phyloP scores from a whole-genome alignment of 371 early-diverging fungal species.

The Ecytonucleospora hepatopenaei region DNA sequence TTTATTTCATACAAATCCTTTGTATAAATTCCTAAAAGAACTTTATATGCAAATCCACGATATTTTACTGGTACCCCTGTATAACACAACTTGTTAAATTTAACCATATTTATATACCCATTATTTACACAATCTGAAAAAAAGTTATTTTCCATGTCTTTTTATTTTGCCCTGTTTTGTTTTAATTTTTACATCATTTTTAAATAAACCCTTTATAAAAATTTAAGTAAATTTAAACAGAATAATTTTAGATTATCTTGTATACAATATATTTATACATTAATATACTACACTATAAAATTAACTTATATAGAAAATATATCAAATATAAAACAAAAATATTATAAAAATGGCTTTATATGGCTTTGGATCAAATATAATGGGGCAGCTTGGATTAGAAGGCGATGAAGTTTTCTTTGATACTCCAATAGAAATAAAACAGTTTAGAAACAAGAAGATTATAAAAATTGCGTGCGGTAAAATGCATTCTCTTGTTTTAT shows the following conservation, averaged over 20 bases:
- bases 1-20: background rate
- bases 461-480: conserved; percentile 60
- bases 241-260: too few species aligned
- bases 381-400: conserved; percentile 83
- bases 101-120: background rate
- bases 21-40: conserved; percentile 18
- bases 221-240: too few species aligned
- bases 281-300: too few species aligned
- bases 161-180: background rate
- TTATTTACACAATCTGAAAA: background rate
- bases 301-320: too few species aligned
- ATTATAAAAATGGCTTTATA: conserved; percentile 65
- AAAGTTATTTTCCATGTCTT: background rate
- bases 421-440: conserved; percentile 62
- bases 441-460: conserved; percentile 60
- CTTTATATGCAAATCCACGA: conserved; percentile 15
- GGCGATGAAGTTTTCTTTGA: conserved; percentile 55
- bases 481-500: conserved; percentile 60
- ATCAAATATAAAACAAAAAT: too few species aligned
- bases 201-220: too few species aligned
- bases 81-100: conserved; percentile 26
- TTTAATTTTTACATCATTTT: background rate
- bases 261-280: too few species aligned
- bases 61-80: conserved; percentile 16
- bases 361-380: conserved; percentile 80